Conservation (phyloP, 2,329 filamentous ascomycete genomes). For the Hymenoscyphus linearis region DNA sequence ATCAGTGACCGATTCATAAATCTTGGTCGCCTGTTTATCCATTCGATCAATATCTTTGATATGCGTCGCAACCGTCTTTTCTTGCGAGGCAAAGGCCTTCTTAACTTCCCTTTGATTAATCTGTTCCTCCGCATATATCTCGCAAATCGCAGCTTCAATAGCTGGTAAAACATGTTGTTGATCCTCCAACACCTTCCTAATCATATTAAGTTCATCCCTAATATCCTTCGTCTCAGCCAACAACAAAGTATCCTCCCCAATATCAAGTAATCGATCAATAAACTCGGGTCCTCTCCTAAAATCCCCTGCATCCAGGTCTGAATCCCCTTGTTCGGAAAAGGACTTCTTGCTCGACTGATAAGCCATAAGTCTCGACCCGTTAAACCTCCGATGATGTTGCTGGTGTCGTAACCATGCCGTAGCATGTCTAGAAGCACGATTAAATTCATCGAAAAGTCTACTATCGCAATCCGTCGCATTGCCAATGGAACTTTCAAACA, state of each 20-base stretch:
- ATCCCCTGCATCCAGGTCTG: slow-evolving; percentile 20
- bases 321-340: slow-evolving; percentile 13
- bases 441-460: slow-evolving; percentile 25
- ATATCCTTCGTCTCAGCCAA: slow-evolving; percentile 43
- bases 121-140: slow-evolving; percentile 23
- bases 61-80: slow-evolving; percentile 21
- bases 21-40: slow-evolving; percentile 73
- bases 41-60: slow-evolving; percentile 51
- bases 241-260: slow-evolving; percentile 39
- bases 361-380: slow-evolving; percentile 14
- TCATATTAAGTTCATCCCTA: slow-evolving; percentile 43
- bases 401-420: slow-evolving; percentile 23
- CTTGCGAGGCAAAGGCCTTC: slow-evolving; percentile 19
- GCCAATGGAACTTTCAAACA: slow-evolving; percentile 27
- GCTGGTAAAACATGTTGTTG: slow-evolving; percentile 26
- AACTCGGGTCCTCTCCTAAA: slow-evolving; percentile 19
- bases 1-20: slow-evolving; percentile 66
- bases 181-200: slow-evolving; percentile 36
- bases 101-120: slow-evolving; percentile 21
- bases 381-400: slow-evolving; percentile 18
- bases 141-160: slow-evolving; percentile 22
- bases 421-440: slow-evolving; percentile 23
- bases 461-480: slow-evolving; percentile 25
- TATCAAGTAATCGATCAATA: slow-evolving; percentile 35
- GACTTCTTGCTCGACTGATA: slow-evolving; percentile 5